Conservation (phyloP, 805 yeast genomes). For the Pichia manshurica region DNA sequence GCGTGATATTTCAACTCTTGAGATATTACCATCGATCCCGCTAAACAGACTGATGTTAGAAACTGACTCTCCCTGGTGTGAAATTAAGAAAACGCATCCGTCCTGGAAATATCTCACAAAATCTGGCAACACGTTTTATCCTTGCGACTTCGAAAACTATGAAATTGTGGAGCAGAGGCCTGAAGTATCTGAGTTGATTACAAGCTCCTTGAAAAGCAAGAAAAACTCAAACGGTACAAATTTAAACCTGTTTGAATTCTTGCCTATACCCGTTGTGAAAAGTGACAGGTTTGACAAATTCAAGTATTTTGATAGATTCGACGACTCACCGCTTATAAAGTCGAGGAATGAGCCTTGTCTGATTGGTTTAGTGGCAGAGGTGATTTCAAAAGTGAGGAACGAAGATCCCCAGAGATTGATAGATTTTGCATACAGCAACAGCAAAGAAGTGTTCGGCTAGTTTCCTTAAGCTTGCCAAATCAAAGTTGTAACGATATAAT, state of each 20-base stretch:
- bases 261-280: slow-evolving; percentile 62
- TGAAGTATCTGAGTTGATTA: slow-evolving; percentile 6
- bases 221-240: slow-evolving; percentile 10
- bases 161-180: slow-evolving; percentile 8
- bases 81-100: slow-evolving; percentile 77
- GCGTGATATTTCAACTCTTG: slow-evolving; percentile 66
- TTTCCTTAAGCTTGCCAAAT: no score
- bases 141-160: slow-evolving; percentile 28
- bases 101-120: slow-evolving; percentile 51
- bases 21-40: slow-evolving; percentile 65
- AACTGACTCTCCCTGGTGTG: slow-evolving; percentile 99
- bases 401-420: slow-evolving; percentile 40
- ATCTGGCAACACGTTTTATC: slow-evolving; percentile 55
- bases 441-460: slow-evolving; percentile 40
- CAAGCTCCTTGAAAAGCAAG: slow-evolving; percentile 15
- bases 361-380: slow-evolving; percentile 73
- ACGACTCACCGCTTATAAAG: slow-evolving; percentile 50
- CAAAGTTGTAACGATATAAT: no score
- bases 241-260: slow-evolving; percentile 38
- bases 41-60: slow-evolving; percentile 68
- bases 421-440: slow-evolving; percentile 47
- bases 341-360: slow-evolving; percentile 91
- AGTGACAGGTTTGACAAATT: slow-evolving; percentile 43
- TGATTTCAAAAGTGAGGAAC: slow-evolving; percentile 47
- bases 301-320: slow-evolving; percentile 23